phyloP scores from a whole-genome alignment of 2,329 filamentous ascomycete species.

The Colletotrichum chlorophyti region DNA sequence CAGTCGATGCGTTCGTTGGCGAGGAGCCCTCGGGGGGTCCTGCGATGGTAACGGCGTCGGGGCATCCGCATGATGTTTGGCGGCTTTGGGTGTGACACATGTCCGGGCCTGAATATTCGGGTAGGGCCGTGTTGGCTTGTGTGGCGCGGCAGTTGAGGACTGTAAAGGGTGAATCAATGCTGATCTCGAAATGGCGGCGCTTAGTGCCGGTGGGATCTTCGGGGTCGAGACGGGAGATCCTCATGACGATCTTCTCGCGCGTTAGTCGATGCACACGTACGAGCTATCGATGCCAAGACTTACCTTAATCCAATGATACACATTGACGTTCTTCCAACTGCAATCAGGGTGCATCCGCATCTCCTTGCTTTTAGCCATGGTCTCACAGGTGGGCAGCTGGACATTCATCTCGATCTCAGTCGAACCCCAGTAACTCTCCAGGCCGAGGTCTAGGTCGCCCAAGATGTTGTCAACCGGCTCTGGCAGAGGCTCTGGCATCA shows the following conservation, averaged over 20 bases:
- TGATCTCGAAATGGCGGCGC: conserved; percentile 91
- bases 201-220: conserved; percentile 75
- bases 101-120: conserved; percentile 72
- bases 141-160: conserved; percentile 94
- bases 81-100: conserved; percentile 46
- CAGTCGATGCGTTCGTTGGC: conserved; percentile 70
- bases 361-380: conserved; percentile 76
- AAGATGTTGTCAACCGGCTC: conserved; percentile 73
- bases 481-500: conserved; percentile 50
- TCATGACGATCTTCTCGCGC: conserved; percentile 78
- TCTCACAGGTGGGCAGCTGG: conserved; percentile 86
- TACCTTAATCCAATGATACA: conserved; percentile 97
- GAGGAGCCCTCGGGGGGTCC: conserved; percentile 66
- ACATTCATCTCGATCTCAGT: conserved; percentile 96
- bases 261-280: conserved; percentile 17
- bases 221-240: conserved; percentile 83
- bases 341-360: conserved; percentile 83
- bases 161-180: conserved; percentile 93
- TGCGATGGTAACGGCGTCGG: conserved; percentile 64
- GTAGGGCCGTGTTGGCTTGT: conserved; percentile 84
- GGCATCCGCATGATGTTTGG: conserved; percentile 60
- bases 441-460: conserved; percentile 75
- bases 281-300: conserved; percentile 30
- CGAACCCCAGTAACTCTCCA: conserved; percentile 79
- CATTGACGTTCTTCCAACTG: conserved; percentile 91